These are phyloP conservation scores for Thamnidium elegans DNA, from an alignment of 192 early-diverging fungal species.

Conservation along the genomic window DNA sequence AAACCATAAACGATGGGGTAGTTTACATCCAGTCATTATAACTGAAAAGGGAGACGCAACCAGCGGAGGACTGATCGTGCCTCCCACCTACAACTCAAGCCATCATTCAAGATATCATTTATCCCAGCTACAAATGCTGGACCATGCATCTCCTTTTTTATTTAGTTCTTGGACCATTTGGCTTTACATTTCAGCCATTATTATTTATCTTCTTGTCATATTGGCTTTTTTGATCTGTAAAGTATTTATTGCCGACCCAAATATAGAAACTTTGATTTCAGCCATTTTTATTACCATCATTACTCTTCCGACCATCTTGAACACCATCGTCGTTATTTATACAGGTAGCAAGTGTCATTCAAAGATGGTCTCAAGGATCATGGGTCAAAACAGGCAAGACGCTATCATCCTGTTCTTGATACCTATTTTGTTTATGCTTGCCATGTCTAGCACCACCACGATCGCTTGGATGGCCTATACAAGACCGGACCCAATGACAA, in stretches of 20 bases:
- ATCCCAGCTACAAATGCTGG: too few species aligned
- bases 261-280: neutral
- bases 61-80: neutral
- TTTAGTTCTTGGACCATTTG: slow-evolving; percentile 5
- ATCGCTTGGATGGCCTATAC: slow-evolving; percentile 3
- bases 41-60: slow-evolving; percentile 12
- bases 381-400: slow-evolving; percentile 3
- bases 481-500: too few species aligned
- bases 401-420: slow-evolving; percentile 6
- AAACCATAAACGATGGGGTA: slow-evolving; percentile 8
- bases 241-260: neutral
- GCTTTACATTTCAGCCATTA: slow-evolving; percentile 1
- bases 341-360: slow-evolving; percentile 6
- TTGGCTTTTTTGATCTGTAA: neutral
- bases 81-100: neutral
- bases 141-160: neutral
- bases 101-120: neutral
- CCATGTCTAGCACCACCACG: neutral
- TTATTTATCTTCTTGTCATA: neutral
- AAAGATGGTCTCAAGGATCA: neutral
- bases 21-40: slow-evolving; percentile 11
- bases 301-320: neutral
- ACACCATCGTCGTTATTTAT: slow-evolving; percentile 4
- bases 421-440: neutral
- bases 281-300: slow-evolving; percentile 5